These are phyloP conservation scores for Tripterygium wilfordii DNA, from an alignment of 177 flowering plant species.

Conservation along the genomic window DNA sequence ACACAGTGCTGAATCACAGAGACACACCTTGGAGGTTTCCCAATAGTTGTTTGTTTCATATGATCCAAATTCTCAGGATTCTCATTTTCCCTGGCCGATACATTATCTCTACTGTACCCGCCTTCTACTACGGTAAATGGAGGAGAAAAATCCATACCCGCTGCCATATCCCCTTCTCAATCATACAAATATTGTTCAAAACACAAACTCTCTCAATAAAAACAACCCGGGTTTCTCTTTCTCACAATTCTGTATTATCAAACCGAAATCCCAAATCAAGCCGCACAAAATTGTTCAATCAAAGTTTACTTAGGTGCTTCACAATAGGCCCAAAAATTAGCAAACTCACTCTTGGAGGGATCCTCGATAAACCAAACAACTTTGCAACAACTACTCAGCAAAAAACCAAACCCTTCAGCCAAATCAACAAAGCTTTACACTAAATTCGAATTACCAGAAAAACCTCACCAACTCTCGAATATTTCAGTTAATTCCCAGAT, in stretches of 20 bases:
- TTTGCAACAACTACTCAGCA: too few relatives aligned
- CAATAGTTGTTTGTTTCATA: not conserved
- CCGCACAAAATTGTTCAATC: too few relatives aligned
- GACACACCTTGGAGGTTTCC: not conserved
- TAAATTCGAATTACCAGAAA: too few relatives aligned
- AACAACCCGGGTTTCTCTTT: not conserved
- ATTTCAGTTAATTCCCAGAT: too few relatives aligned
- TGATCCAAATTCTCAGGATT: not conserved
- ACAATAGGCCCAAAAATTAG: too few relatives aligned
- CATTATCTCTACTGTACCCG: not conserved
- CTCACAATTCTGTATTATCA: not conserved
- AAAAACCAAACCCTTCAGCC: too few relatives aligned
- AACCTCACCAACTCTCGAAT: too few relatives aligned
- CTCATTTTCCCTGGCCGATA: not conserved
- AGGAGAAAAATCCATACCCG: slow-evolving; percentile 38
- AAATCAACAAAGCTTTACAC: too few relatives aligned
- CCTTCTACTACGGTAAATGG: slow-evolving; percentile 10
- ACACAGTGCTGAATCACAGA: not conserved
- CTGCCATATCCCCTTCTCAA: slow-evolving; percentile 29
- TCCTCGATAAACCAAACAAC: too few relatives aligned
- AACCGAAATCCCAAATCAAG: not conserved
- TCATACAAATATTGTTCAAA: slow-evolving; percentile 5
- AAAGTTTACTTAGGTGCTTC: too few relatives aligned
- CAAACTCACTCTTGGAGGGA: too few relatives aligned
- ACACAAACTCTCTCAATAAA: not conserved